Evolutionary conservation across 371 early-diverging fungal species (phyloP).

Genomic region (Syncephalis fuscata): DNA sequence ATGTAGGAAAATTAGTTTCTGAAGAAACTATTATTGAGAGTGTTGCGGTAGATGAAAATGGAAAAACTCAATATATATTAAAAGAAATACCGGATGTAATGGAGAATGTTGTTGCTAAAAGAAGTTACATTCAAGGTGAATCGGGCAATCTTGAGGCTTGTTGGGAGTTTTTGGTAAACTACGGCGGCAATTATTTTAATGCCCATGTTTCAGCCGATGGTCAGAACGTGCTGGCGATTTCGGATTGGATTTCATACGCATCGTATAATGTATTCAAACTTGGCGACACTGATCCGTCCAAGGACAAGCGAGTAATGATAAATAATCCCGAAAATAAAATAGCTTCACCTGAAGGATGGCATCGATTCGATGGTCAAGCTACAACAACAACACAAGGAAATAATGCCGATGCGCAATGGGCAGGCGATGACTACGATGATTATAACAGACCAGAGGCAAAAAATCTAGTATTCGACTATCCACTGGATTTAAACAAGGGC

Average conservation of each 20-base stretch:
- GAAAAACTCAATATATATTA: conserved; percentile 27
- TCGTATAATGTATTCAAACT: conserved; percentile 64
- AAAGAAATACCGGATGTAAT: conserved; percentile 29
- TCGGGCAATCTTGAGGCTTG: conserved; percentile 28
- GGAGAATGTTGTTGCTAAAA: conserved; percentile 18
- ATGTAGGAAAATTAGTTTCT: too few species aligned
- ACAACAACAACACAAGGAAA: conserved; percentile 3
- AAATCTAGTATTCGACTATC: conserved; percentile 50
- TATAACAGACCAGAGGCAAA: background rate
- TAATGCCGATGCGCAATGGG: too few species aligned
- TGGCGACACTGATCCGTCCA: conserved; percentile 67
- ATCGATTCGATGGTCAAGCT: conserved; percentile 30
- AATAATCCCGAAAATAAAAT: conserved; percentile 47
- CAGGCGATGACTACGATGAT: too few species aligned
- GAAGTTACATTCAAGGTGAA: conserved; percentile 16
- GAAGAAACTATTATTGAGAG: too few species aligned
- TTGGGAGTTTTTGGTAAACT: conserved; percentile 75
- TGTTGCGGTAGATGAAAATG: too few species aligned
- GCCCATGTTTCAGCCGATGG: conserved; percentile 25
- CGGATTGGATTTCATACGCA: conserved; percentile 77
- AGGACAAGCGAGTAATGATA: conserved; percentile 39
- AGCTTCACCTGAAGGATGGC: conserved; percentile 72
- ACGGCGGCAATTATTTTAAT: conserved; percentile 77
- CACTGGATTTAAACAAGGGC: conserved; percentile 40
- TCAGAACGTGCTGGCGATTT: conserved; percentile 12